phyloP scores from a whole-genome alignment of 371 early-diverging fungal species.

The Circinella umbellata region DNA sequence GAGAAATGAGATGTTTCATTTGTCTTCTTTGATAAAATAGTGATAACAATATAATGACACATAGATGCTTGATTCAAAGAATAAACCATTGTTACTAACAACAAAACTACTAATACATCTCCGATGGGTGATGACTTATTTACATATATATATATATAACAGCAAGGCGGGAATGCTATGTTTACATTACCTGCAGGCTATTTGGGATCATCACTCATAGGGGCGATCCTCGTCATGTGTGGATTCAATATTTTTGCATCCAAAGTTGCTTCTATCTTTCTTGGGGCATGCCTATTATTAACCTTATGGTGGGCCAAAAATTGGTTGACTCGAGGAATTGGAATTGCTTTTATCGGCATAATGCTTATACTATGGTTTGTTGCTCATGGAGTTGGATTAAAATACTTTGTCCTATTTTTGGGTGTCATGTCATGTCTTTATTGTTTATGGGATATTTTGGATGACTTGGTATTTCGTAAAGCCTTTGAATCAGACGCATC shows the following conservation, averaged over 20 bases:
- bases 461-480: constrained; percentile 84
- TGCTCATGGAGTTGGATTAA: constrained; percentile 67
- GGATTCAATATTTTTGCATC: constrained; percentile 85
- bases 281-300: constrained; percentile 76
- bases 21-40: no score
- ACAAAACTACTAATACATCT: no score
- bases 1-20: not conserved
- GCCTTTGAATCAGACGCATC: constrained; percentile 89
- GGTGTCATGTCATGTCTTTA: constrained; percentile 90
- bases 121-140: no score
- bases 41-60: no score
- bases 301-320: constrained; percentile 84
- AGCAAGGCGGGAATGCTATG: constrained; percentile 70
- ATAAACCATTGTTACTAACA: not conserved
- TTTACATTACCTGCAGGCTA: constrained; percentile 78
- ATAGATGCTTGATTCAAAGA: no score
- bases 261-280: constrained; percentile 79
- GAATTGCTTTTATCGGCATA: constrained; percentile 78
- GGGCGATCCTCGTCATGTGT: constrained; percentile 87
- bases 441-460: constrained; percentile 89
- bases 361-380: constrained; percentile 82
- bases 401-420: constrained; percentile 87
- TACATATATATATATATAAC: not conserved
- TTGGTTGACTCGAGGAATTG: constrained; percentile 82
- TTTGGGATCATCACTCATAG: constrained; percentile 75